Conservation (phyloP, 2,329 filamentous ascomycete species). For the Colletotrichum viniferum region DNA sequence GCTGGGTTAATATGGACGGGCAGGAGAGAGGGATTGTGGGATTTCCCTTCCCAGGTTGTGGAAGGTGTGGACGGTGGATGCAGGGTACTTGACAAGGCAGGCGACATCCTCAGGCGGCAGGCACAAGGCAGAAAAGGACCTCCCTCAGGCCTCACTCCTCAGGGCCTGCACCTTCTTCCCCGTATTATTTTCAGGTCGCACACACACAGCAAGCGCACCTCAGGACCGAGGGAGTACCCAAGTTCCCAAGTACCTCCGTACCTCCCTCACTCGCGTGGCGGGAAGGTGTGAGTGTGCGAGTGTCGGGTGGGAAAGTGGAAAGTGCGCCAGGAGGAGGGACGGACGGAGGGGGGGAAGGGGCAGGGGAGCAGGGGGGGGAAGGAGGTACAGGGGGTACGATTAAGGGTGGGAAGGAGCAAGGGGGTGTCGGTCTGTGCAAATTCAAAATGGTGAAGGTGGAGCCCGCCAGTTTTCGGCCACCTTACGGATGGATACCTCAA, state of each 20-base stretch:
- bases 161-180: constrained; percentile 8
- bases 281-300: not conserved
- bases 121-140: not conserved
- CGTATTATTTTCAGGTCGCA: constrained; percentile 9
- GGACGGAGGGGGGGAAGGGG: not conserved
- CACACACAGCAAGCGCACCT: not conserved
- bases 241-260: not conserved
- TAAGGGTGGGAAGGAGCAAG: not conserved
- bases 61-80: not conserved
- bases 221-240: not conserved
- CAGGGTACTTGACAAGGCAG: not conserved
- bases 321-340: not conserved
- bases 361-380: not conserved
- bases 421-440: not conserved
- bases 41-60: not conserved
- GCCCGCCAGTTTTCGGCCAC: not conserved
- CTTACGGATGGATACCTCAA: not conserved
- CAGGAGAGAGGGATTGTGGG: constrained; percentile 1
- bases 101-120: not conserved
- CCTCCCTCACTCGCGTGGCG: constrained; percentile 9
- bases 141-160: not conserved
- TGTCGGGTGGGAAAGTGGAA: not conserved
- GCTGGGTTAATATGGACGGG: constrained; percentile 20
- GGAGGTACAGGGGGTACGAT: not conserved
- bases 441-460: not conserved